Base-by-base conservation (phyloP, 2,329 filamentous ascomycete genomes). In the Aotearoamyces nothofagi region DNA sequence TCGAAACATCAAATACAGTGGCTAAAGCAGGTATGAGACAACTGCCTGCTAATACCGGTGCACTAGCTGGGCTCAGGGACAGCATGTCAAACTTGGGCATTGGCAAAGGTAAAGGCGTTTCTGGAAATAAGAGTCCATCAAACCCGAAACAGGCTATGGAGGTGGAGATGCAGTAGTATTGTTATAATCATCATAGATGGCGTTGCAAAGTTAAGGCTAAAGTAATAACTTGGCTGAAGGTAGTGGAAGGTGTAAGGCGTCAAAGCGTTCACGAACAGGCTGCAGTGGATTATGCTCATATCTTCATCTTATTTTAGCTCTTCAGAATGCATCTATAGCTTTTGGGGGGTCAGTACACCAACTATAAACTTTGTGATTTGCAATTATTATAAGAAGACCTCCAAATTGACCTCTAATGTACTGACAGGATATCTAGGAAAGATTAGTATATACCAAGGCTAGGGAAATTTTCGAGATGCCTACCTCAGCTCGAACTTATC, bases 381-480 rank as follows among this genome's bases (percentile, higher is more conserved):
- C n/a, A n/a, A 25, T 15, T 9, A n/a, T 24, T 24, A 93, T 58
- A 94, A 63, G 66, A 98, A 92, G 41, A 80, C 71, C 57, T 96
- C 87, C 17, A 96, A 69, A 56, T 96, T 93, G 51, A 98, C 69
- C 62, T 98, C 90, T 42, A 98, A 58, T 24, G 82, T 84, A 58
- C 84, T 94, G 44, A 92, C 84, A 23, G 90, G 87, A 62, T 86
- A 87, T 61, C 73, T 78, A 32, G 17, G 38, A 27, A 39, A 19
- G 8, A 12, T 13, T 14, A 17, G n/a, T 19, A 11, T 5, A 32
- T 14, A 20, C 5, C 17, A 22, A 6, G 6, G 33, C 25, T 27
- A 11, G n/a, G 4, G 2, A 15, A 11, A 14, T 10, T 17, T 11
- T 9, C 22, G 11, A 20, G 24, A 20, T 25, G 53, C 64, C 48